Base-by-base conservation (phyloP, 2,329 filamentous ascomycete species). In the Chalara sp. region DNA sequence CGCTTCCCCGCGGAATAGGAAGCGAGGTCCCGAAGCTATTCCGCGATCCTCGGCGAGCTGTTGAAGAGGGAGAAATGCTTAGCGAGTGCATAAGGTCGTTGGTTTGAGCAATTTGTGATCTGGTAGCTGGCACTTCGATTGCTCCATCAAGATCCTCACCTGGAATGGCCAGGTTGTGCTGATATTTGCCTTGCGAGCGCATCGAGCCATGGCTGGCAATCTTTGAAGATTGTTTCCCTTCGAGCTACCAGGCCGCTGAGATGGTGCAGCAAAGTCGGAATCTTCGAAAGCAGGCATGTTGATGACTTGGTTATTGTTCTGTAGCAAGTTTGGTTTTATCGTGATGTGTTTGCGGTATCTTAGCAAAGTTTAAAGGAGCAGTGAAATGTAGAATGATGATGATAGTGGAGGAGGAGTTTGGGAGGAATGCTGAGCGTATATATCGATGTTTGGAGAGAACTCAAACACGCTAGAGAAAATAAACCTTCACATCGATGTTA, bases 21-120 rank as follows among this genome's bases (percentile, higher is more conserved):
- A 89, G 77, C 21, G 84, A 78, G 46, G 83, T 76, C 55, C 86
- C 86, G 64, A 89, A 89, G 13, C 84, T 89, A 77, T 89, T 89
- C 56, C 86, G 80, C 21, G 86, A 89, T 44, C 78, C 76, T 58
- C 85, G 72, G 55, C 85, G 75, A 58, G 86, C 81, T 67, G 75
- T 81, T 73, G 80, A 80, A 6, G 84, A 88, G 12, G 84, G 84
- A 11, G 78, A 73, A 44, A 83, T 70, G 61, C 81, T 86, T 62
- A 89, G 73, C 62, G 79, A 82, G 75, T 89, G 85, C 84, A 89
- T 88, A 69, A 83, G 84, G 58, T 78, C 74, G 43, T 78, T 70
- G 30, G 80, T 80, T 69, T 89, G 83, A 32, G 84, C 83, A 56
- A 87, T 79, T 49, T 83, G 78, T 49, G 81, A 86, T 58, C 83